Evolutionary conservation across 306 rosid genomes (phyloP), one percentile per base, ranked within the genome.

Genomic region (Quercus alba): DNA sequence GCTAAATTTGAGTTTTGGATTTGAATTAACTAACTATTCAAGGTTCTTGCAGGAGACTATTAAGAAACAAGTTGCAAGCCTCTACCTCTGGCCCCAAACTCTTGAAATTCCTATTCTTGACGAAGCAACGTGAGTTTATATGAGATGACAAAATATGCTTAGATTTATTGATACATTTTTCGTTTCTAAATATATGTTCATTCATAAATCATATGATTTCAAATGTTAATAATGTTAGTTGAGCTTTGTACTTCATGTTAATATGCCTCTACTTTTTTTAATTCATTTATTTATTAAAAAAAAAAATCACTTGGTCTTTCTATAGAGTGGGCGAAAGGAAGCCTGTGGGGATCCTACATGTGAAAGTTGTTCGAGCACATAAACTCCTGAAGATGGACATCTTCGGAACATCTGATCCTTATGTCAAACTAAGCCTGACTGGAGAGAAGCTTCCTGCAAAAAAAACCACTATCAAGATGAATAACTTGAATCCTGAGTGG

Each of bases 261-360:
- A 12, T 56, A 4, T 54, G 26, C 17, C 18, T 8, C 3, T 59
- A 21, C 64, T 73, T 52, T 81, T 25, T 38, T 38, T 38, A 38
- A 10, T 38, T 38, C 46, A 38, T 38, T 38, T 7, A 7, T 38
- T 38, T 8, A 38, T 38, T 38, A 38, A 38, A 38, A 38, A 38
- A 35, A 38, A 38, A 5, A 38, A 38, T 55, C 63, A 35, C 41
- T 33, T 20, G 61, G 46, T 55, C 52, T 79, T 55, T 70, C 35
- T 72, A 25, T 6, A 93, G 99, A 82, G 87, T 86, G 80, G 85
- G 90, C 17, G 56, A 85, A 75, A 85, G 88, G 90, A 94, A 91
- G 96, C 96, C 99, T 1, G 98, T 93, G 67, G 98, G 99, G 77
- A 93, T 94, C 74, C 81, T 94, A 72, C 98, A 93, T 51, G 98